Conservation (phyloP, 495 filamentous ascomycete genomes). For the Aspergillus cavernicola region DNA sequence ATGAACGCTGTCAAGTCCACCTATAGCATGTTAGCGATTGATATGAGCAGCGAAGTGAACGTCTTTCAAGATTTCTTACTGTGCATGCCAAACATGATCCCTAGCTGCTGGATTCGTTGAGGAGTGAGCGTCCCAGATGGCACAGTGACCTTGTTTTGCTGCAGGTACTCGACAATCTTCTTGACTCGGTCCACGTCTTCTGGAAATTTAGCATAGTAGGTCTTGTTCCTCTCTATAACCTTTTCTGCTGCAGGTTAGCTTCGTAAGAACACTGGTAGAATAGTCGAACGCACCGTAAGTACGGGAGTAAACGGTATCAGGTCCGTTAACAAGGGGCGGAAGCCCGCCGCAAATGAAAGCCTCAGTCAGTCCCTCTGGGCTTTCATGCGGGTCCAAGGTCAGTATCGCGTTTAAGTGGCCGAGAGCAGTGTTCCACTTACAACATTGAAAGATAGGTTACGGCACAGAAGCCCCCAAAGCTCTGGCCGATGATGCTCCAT, state of each 20-base stretch:
- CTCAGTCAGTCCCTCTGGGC: conserved; percentile 72
- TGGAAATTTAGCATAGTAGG: conserved; percentile 81
- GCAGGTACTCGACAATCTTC: conserved; percentile 59
- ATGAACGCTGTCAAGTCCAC: conserved; percentile 66
- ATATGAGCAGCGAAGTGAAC: conserved; percentile 4
- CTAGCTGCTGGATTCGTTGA: conserved; percentile 68
- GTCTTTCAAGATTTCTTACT: conserved; percentile 63
- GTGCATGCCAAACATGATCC: conserved; percentile 71
- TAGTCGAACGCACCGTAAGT: conserved; percentile 50
- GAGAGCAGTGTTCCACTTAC: conserved; percentile 31
- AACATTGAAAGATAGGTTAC: conserved; percentile 77
- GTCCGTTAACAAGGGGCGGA: conserved; percentile 64
- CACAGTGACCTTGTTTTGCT: conserved; percentile 52
- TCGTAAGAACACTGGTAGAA: not conserved
- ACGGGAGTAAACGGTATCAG: conserved; percentile 71
- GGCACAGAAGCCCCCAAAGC: conserved; percentile 84
- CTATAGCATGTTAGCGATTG: conserved; percentile 28
- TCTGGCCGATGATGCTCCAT: conserved; percentile 86
- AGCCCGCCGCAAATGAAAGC: conserved; percentile 81
- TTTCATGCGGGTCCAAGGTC: conserved; percentile 13
- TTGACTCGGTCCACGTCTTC: conserved; percentile 74
- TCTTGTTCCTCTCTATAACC: conserved; percentile 60
- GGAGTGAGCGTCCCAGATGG: conserved; percentile 67
- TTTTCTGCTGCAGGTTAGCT: conserved; percentile 41
- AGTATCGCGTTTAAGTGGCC: not conserved